Base-by-base conservation (phyloP, 2,329 filamentous ascomycete species). In the Fragosphaeria purpurea region DNA sequence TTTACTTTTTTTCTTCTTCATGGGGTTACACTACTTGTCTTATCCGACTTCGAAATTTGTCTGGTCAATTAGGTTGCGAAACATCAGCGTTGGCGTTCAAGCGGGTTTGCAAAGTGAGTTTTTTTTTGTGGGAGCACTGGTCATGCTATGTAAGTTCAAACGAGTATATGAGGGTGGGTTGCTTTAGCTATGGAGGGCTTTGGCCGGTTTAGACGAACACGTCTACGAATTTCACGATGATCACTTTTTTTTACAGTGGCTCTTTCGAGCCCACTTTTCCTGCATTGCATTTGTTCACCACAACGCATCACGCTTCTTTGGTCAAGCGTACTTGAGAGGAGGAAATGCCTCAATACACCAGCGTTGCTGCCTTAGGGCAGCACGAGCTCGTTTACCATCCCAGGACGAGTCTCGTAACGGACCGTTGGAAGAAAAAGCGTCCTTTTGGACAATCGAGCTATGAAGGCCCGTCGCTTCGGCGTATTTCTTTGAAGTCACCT, bases 331-430 rank as follows among this genome's bases (percentile, higher is more conserved):
- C 3, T 22, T 22, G 22, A 22, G 22, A 22, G 22, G 22, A 22
- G 22, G 22, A 2, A 22, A 22, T 22, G 22, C 22, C 22, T 22
- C 22, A 34, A 41, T 31, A 45, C 54, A 52, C 83, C 83, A 85
- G 73, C 79, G 84, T 81, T 86, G 83, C 83, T 82, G 76, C 80
- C 80, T 77, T 74, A 58, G 78, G 83, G 76, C 75, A 77, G 83
- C 84, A 83, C 77, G 84, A 76, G 72, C 80, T 77, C 70, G 70
- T 74, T 22, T 78, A 81, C 73, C 76, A 51, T 64, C 76, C 71
- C 74, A 84, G 79, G 77, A 79, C 75, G 70, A 73, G 77, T 75
- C 71, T 74, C 82, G 83, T 84, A 87, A 88, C 84, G 85, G 84
- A 88, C 80, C 84, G 82, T 85, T 86, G 84, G 85, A 65, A 88